Evolutionary conservation across 306 rosid genomes (phyloP), one percentile per base, ranked within the genome.

Genomic region (Rosa lucieae): DNA sequence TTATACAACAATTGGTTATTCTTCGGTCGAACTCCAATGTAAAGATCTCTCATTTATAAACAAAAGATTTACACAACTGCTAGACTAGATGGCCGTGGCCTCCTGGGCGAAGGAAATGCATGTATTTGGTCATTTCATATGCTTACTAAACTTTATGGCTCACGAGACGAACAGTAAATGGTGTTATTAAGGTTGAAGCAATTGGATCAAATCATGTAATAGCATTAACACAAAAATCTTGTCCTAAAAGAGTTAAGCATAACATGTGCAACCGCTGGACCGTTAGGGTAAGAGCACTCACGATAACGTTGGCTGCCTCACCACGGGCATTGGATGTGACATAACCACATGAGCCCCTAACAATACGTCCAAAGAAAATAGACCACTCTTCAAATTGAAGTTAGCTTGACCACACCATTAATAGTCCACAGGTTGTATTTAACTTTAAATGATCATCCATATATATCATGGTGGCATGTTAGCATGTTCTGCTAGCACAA

Each of bases 261-360:
- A 8, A 52, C 81, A 69, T 78, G 75, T 78, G 81, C 75, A 67
- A 40, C 37, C 76, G 44, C 53, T 44, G 15, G 43, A 8, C 15
- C 21, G 42, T 53, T 76, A 29, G 49, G 71, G 67, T 47, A 44
- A 8, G 10, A 61, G 6, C n/a, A 43, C 11, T 75, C 56, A 18
- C 32, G 7, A 47, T 46, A 13, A 20, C 72, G 29, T 47, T 32
- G 59, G 61, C 20, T 76, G 59, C 46, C 72, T 10, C 70, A 59
- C 53, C 55, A 44, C 58, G 58, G 32, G 51, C 51, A 29, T 63
- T 76, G 61, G 61, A 29, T 63, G n/a, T 62, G 46, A 5, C 72
- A 32, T 29, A 26, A 15, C 29, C 29, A 51, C 76, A 32, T 51
- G 76, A 32, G 32, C 8, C 40, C 58, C 6, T 23, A 42, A 8